Percentiles rank a stretch among this genome's conserved stretches.
Evolutionary conservation across 139 green algal species (phyloP).

Genomic region (Chlamydomonas sphaeroides): DNA sequence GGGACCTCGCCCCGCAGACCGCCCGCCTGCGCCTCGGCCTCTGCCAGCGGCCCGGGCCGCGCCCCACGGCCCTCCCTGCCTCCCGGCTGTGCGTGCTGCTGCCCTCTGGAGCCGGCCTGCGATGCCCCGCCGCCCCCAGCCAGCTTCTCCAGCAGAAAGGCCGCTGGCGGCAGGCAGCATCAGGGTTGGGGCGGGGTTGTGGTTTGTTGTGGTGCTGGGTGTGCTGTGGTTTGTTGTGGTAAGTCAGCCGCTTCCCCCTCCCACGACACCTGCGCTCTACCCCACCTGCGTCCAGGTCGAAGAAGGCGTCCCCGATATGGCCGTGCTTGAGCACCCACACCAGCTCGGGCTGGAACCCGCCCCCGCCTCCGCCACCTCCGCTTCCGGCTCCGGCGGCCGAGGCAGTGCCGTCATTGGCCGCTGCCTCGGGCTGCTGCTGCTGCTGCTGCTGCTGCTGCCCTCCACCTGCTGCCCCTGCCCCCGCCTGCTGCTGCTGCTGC

Average conservation of each 20-base stretch:
- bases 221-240: not conserved
- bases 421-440: not conserved
- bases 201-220: no score
- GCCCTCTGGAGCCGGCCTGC: no score
- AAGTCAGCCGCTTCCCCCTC: not conserved
- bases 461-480: no score
- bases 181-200: no score
- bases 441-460: constrained; percentile 11
- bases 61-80: no score
- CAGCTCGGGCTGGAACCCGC: constrained; percentile 61
- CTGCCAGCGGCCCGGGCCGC: no score
- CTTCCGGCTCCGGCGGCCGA: not conserved
- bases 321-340: constrained; percentile 83
- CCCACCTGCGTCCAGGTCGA: constrained; percentile 81
- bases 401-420: not conserved
- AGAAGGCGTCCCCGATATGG: constrained; percentile 89
- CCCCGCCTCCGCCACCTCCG: not conserved
- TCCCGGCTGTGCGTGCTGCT: no score
- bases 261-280: not conserved
- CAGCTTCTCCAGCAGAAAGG: no score
- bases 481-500: constrained; percentile 8
- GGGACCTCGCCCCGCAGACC: no score
- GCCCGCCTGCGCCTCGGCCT: no score
- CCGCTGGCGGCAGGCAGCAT: not conserved
- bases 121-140: no score